Base-by-base conservation (phyloP, 23 red algal genomes). In the Gracilaria domingensis region DNA sequence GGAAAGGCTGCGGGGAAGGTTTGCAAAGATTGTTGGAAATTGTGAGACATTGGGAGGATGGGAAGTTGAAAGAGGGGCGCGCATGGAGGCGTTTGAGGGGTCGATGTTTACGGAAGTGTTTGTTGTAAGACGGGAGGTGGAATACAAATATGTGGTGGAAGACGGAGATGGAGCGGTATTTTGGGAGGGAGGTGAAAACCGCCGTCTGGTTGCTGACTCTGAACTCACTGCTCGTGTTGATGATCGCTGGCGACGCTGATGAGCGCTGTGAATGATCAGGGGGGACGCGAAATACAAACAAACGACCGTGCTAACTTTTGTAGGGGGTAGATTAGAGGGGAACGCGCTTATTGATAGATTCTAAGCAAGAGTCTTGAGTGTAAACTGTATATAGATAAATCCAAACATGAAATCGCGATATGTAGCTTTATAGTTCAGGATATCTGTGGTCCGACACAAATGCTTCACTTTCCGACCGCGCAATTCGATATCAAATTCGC, bases 101-200 rank as follows among this genome's bases (percentile, higher is more conserved):
- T 1, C 50, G 38, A 29, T 77, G 0, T 25, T 4, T 8, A 14
- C 40, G 9, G 72, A 77, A 4, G 9, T 77, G 6, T 14, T 77
- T 25, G 23, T 77, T 3, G 6, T 4, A 30, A 1, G 12, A 28
- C 40, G 12, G 6, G 8, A 77, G 1, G 39, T 51, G 23, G 72
- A 51, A 20, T 77, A 77, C 72, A 77, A 77, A 42, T 77, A 77
- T 30, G 72, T 77, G 5, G 20, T 77, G 2, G 18, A 29, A 12
- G 40, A 34, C 42, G 21, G 20, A 28, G 23, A 50, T 30, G 72
- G 72, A 4, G 34, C 11, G 5, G 5, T 51, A 23, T 3, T 29
- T 26, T 77, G 72, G 72, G 72, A 77, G 36, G 2, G 8, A 29
- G 72, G 72, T 9, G 30, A 37, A 4, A 77, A 77, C 26, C 30